phyloP scores from a whole-genome alignment of 495 filamentous ascomycete genomes.

The Penicillium flavigenum region DNA sequence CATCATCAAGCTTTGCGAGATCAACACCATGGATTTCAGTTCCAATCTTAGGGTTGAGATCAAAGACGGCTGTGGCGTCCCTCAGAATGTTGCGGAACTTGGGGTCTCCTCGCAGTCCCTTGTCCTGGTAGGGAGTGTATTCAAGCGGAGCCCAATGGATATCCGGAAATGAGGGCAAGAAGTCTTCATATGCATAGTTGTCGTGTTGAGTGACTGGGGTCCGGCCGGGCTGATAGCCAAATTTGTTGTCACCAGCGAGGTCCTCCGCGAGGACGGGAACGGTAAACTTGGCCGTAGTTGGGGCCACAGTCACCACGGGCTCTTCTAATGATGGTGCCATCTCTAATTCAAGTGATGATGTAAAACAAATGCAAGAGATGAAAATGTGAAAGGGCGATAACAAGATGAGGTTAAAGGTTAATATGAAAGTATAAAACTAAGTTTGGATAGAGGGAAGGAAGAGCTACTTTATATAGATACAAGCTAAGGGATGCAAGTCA shows the following conservation, averaged over 20 bases:
- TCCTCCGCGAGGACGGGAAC: constrained; percentile 25
- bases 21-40: constrained; percentile 71
- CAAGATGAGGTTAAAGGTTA: not conserved
- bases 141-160: constrained; percentile 53
- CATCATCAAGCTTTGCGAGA: constrained; percentile 63
- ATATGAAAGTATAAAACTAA: constrained; percentile 17
- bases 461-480: constrained; percentile 16
- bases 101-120: constrained; percentile 53
- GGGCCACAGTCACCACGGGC: constrained; percentile 14
- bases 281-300: constrained; percentile 13
- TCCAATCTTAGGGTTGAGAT: constrained; percentile 68
- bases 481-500: not conserved
- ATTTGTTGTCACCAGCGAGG: constrained; percentile 31
- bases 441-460: not conserved
- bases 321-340: constrained; percentile 43
- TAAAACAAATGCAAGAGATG: not conserved
- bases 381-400: not conserved
- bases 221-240: constrained; percentile 50
- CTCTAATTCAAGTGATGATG: not conserved
- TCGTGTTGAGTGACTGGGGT: constrained; percentile 45
- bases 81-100: constrained; percentile 52
- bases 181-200: constrained; percentile 55
- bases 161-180: constrained; percentile 57
- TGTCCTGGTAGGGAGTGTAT: constrained; percentile 53
- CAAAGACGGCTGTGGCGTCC: constrained; percentile 54